These are phyloP conservation scores for Anthracocystis panici-leucophaei DNA, from an alignment of 1,284 basidiomycete genomes.

Conservation along the genomic window DNA sequence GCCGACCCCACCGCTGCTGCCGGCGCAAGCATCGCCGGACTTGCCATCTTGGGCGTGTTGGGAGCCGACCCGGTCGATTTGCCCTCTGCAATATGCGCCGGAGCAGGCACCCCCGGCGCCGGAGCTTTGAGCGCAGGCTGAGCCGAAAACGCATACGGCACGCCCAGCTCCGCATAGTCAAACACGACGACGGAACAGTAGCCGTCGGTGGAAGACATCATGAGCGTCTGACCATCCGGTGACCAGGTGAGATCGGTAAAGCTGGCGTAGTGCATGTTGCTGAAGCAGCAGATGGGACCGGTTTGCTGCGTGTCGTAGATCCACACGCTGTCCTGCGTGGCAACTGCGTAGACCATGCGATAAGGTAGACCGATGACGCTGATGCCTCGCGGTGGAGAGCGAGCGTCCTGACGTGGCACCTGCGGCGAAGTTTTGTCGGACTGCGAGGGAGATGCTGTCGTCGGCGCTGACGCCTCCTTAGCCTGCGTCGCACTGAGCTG, in stretches of 20 bases:
- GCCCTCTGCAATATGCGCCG: constrained; percentile 37
- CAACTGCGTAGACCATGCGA: constrained; percentile 93
- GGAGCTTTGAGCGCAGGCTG: constrained; percentile 57
- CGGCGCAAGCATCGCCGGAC: constrained; percentile 25
- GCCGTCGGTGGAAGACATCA: constrained; percentile 92
- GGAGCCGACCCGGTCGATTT: constrained; percentile 31
- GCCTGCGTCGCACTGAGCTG: constrained; percentile 10
- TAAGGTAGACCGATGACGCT: constrained; percentile 90
- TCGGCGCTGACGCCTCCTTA: neutral
- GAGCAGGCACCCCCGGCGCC: constrained; percentile 28
- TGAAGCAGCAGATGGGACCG: constrained; percentile 89
- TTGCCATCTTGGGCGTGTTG: constrained; percentile 35
- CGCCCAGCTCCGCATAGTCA: constrained; percentile 85
- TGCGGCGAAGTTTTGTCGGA: constrained; percentile 16
- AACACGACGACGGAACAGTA: constrained; percentile 92
- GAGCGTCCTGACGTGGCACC: constrained; percentile 23
- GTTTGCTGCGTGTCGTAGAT: constrained; percentile 98
- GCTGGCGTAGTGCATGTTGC: constrained; percentile 95
- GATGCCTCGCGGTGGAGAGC: constrained; percentile 37
- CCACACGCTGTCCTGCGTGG: constrained; percentile 94
- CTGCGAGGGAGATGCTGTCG: constrained; percentile 28
- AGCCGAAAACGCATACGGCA: constrained; percentile 70
- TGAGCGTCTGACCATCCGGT: constrained; percentile 90
- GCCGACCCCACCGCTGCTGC: constrained; percentile 18
- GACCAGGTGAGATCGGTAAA: constrained; percentile 99